These are phyloP conservation scores for Sinapis alba DNA, from an alignment of 441 rosid species.

Conservation along the genomic window DNA sequence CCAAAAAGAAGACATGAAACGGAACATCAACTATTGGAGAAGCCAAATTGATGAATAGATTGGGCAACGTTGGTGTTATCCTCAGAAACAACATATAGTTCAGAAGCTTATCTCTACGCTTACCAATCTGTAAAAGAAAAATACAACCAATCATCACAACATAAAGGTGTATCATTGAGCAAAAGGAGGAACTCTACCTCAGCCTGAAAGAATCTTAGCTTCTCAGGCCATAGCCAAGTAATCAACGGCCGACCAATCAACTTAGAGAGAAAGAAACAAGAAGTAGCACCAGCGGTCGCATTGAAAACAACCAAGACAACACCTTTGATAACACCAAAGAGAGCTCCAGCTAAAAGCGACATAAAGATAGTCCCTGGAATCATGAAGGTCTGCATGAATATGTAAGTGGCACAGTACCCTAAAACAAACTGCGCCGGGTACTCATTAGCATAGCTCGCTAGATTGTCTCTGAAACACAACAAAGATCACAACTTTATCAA, in stretches of 20 bases:
- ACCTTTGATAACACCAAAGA: slow-evolving; percentile 89
- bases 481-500: neutral
- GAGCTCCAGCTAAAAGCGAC: slow-evolving; percentile 98
- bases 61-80: slow-evolving; percentile 91
- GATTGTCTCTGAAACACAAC: slow-evolving; percentile 68
- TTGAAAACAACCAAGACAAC: slow-evolving; percentile 87
- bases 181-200: slow-evolving; percentile 53
- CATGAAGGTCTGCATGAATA: slow-evolving; percentile 99
- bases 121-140: slow-evolving; percentile 59
- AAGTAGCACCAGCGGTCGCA: slow-evolving; percentile 93
- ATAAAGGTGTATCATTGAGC: neutral
- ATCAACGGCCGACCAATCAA: slow-evolving; percentile 90
- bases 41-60: slow-evolving; percentile 95
- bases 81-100: slow-evolving; percentile 96
- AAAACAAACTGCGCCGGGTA: slow-evolving; percentile 81
- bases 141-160: neutral
- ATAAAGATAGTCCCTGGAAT: slow-evolving; percentile 98
- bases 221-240: slow-evolving; percentile 96
- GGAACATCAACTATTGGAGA: slow-evolving; percentile 98
- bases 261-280: slow-evolving; percentile 90
- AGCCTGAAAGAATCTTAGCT: slow-evolving; percentile 82
- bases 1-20: slow-evolving; percentile 90
- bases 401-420: slow-evolving; percentile 93
- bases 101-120: slow-evolving; percentile 87
- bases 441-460: slow-evolving; percentile 77